phyloP scores from a whole-genome alignment of 306 rosid species.

The Corylus heterophylla region DNA sequence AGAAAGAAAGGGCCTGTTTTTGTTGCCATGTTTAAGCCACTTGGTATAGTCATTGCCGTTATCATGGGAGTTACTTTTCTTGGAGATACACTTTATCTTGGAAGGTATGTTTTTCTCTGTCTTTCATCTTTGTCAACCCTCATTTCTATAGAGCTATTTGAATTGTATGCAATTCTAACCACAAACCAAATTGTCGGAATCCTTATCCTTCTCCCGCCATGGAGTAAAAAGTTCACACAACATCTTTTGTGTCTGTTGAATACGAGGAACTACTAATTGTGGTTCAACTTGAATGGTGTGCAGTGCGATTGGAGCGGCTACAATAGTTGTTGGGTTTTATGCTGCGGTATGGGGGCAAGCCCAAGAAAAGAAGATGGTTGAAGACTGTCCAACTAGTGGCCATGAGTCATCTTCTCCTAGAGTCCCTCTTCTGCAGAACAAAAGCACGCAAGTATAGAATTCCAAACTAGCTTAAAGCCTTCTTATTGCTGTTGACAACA shows the following conservation, averaged over 20 bases:
- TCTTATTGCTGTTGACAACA: no score
- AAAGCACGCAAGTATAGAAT: background rate
- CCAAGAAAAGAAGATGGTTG: slow-evolving; percentile 6
- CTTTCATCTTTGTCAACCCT: no score
- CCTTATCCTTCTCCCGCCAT: no score
- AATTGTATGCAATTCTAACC: no score
- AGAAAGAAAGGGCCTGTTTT: slow-evolving; percentile 27
- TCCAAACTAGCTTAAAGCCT: no score
- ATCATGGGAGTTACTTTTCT: slow-evolving; percentile 25
- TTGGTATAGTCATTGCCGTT: slow-evolving; percentile 27
- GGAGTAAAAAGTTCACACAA: background rate
- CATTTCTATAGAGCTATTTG: no score
- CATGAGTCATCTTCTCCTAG: background rate
- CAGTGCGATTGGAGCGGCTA: slow-evolving; percentile 25
- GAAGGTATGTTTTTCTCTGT: slow-evolving; percentile 17
- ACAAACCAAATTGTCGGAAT: no score
- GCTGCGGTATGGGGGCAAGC: slow-evolving; percentile 30
- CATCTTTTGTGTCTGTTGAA: background rate
- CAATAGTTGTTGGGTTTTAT: slow-evolving; percentile 26
- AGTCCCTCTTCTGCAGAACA: slow-evolving; percentile 21
- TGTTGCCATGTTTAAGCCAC: slow-evolving; percentile 39
- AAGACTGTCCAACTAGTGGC: background rate
- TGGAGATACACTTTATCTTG: slow-evolving; percentile 26
- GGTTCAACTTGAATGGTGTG: background rate
- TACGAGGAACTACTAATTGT: background rate